Evolutionary conservation across 208 protist species (phyloP), one percentile per base, ranked within the genome.

Genomic region (Leishmania mexicana): DNA sequence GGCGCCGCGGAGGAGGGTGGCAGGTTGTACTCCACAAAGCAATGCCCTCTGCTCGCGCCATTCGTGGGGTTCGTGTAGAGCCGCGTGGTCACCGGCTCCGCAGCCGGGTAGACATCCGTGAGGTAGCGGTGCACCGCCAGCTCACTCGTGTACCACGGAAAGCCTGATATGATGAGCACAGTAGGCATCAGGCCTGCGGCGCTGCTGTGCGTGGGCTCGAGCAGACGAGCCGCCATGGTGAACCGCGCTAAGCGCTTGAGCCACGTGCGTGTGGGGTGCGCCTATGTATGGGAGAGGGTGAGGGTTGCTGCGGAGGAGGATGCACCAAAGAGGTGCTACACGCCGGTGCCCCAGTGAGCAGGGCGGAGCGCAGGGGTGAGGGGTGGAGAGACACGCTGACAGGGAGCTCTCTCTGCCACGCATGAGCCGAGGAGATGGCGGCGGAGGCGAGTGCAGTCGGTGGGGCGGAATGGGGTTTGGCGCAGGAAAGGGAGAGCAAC

Each of bases 41-140:
- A 95, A 79, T 90, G 83, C 28, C 95, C 95, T 17, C 92, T 76
- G 76, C 93, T 96, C 49, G 86, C 79, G 45, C 95, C 95, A 85
- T 96, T 97, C 1, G 87, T 79, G 1, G 92, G 92, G 83, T 95
- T 87, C 42, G 88, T 92, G 86, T 97, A 97, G 24, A 96, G 86
- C 5, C 95, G 89, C 62, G 84, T 88, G 2, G 92, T 96, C 51
- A 84, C 75, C 3, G 92, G 95, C 11, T 81, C 49, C 1, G 76
- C 85, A 53, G 70, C 65, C 10, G 83, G 83, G 90, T 90, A 88
- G 19, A 92, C 17, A 35, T 88, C 72, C n/a, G 38, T 49, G 74
- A 97, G 83, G 83, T 95, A 92, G 64, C 89, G 76, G 57, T 83
- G 83, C 31, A 95, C 78, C 17, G 81, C 83, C 51, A 79, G 53